A percentile compares a stretch with the other conserved stretches of the same genome.
Conservation (phyloP, 75 land plant genomes). For the Sequoiadendron giganteum region DNA sequence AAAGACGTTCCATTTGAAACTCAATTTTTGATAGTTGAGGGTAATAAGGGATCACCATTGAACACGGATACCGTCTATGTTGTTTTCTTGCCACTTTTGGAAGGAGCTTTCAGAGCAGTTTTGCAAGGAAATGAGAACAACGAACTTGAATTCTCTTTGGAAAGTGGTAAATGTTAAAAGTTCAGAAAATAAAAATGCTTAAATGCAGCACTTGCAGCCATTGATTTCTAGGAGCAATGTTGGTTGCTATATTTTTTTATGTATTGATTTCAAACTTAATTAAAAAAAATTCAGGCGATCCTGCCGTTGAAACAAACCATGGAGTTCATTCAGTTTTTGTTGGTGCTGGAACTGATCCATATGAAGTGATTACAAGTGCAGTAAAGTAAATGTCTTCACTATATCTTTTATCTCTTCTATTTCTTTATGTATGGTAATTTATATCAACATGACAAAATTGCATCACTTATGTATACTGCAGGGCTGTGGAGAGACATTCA, state of each 20-base stretch:
- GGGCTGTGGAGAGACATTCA: constrained; percentile 72
- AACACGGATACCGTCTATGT: constrained; percentile 35
- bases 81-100: constrained; percentile 78
- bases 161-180: constrained; percentile 55
- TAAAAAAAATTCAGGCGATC: constrained; percentile 52
- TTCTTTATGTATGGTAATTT: background rate
- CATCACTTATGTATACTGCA: constrained; percentile 14
- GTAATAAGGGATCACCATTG: constrained; percentile 36
- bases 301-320: constrained; percentile 50
- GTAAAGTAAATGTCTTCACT: constrained; percentile 51
- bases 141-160: constrained; percentile 80
- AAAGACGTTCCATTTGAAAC: constrained; percentile 84
- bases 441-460: background rate
- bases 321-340: constrained; percentile 67
- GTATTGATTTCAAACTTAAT: background rate
- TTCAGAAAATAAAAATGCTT: background rate
- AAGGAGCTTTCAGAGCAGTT: constrained; percentile 81
- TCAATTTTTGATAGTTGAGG: constrained; percentile 78
- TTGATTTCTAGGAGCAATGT: background rate
- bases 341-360: constrained; percentile 73
- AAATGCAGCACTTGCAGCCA: background rate
- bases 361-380: constrained; percentile 75
- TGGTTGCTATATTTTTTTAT: background rate
- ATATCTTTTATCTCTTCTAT: constrained; percentile 1
- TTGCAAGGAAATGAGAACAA: constrained; percentile 74